Evolutionary conservation across 1,284 basidiomycete species (phyloP), one percentile per base, ranked within the genome.

Genomic region (Flammula alnicola): DNA sequence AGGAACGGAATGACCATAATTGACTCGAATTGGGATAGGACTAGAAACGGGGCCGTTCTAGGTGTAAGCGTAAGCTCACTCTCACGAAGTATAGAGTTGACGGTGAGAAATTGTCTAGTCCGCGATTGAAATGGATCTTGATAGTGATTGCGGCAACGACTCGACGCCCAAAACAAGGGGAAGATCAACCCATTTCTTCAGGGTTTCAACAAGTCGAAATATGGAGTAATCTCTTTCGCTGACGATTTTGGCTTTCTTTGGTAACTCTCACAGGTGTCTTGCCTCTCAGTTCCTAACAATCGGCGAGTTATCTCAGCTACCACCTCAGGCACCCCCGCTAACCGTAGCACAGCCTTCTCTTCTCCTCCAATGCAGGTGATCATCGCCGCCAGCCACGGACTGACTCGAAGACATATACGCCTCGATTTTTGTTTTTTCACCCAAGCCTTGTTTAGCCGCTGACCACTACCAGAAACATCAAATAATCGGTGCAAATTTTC

Each of bases 21-120:
- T 71, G 72, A 72, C 69, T 73, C 68, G 58, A 69, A 68, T 59
- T 63, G 61, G 65, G 55, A 59, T 62, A 55, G 37, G 49, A 39
- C 35, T 48, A 33, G 50, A 58, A 60, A 66, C 65, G 67, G 65
- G 57, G 61, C 67, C 66, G 67, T 66, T 62, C 60, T 54, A 58
- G 54, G 47, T 44, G 55, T 55, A 55, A 50, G 51, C 40, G 50
- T 47, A 51, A 60, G 43, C 39, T 48, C 47, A 49, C 62, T 66
- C 67, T 61, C 66, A 66, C 63, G 63, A 63, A 61, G 54, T 51
- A 56, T 58, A 59, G 56, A 61, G 59, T 62, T 60, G 60, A 63
- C 57, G 61, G 64, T 60, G 60, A 60, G 63, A 63, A n/a, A 63
- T 56, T 47, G 49, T 54, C 48, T 48, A 52, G 52, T 49, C 51